These are phyloP conservation scores for Casuarina glauca DNA, from an alignment of 306 rosid genomes.

Conservation along the genomic window DNA sequence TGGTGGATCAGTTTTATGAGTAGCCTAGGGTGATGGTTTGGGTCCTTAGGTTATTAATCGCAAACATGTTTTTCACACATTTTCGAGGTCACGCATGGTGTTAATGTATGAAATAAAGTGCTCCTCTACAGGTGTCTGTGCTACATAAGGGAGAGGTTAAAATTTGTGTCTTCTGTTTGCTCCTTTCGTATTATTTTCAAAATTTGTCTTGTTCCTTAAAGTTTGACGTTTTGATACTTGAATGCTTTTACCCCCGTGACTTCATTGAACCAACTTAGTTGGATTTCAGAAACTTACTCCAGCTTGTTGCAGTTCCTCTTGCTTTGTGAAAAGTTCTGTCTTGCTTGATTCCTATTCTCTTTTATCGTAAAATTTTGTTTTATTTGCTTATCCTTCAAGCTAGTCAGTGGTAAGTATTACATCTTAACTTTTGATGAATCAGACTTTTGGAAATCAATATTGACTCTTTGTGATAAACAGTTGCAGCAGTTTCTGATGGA, in stretches of 20 bases:
- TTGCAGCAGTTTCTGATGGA: slow-evolving; percentile 68
- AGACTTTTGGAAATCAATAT: slow-evolving; percentile 4
- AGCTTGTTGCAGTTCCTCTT: slow-evolving; percentile 5
- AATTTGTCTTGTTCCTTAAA: neutral
- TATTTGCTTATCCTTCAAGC: slow-evolving; percentile 1
- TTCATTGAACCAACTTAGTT: neutral
- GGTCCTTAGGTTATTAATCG: neutral
- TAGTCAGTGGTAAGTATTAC: neutral
- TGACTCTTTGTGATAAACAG: slow-evolving; percentile 39
- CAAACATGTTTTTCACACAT: neutral
- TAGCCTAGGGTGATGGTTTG: neutral
- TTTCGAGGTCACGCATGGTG: neutral
- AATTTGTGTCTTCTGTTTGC: neutral
- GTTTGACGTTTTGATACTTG: neutral
- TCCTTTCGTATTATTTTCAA: neutral
- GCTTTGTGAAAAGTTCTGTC: neutral
- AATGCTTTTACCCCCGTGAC: neutral
- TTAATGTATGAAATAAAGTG: neutral
- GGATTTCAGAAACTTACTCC: neutral
- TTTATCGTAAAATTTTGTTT: neutral
- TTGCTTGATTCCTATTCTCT: neutral
- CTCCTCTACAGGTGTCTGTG: neutral
- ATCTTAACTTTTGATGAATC: neutral
- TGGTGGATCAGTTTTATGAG: neutral
- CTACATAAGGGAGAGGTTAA: neutral